phyloP scores from a whole-genome alignment of 306 rosid species.

The Cicer bijugum region DNA sequence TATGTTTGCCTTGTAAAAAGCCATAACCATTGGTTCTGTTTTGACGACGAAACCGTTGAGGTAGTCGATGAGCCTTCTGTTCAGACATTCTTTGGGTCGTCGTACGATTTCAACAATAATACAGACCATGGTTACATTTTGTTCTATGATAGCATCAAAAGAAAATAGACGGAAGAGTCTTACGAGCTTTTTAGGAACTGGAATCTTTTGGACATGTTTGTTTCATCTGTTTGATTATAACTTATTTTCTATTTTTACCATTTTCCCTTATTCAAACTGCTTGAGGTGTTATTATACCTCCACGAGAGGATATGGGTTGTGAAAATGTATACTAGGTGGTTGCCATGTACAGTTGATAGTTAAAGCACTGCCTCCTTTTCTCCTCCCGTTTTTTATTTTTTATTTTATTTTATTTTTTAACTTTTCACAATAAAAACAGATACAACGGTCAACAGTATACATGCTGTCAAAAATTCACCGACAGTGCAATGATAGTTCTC shows the following conservation, averaged over 20 bases:
- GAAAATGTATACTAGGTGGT: conserved; percentile 74
- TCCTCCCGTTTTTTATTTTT: neutral
- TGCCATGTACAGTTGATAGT: conserved; percentile 82
- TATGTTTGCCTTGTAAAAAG: conserved; percentile 98
- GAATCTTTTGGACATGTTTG: conserved; percentile 52
- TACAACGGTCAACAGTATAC: conserved; percentile 53
- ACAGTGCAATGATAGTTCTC: neutral
- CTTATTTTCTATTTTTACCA: conserved; percentile 44
- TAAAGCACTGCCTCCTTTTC: conserved; percentile 54
- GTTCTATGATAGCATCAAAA: conserved; percentile 87
- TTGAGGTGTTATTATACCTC: conserved; percentile 65
- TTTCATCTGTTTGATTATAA: conserved; percentile 47
- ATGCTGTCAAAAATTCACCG: conserved; percentile 51
- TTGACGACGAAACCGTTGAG: conserved; percentile 92
- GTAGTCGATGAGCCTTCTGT: conserved; percentile 89
- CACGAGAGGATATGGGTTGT: conserved; percentile 62
- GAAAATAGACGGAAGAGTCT: conserved; percentile 56
- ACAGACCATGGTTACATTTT: conserved; percentile 97
- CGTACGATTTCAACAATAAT: conserved; percentile 83
- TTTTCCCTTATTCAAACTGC: conserved; percentile 56
- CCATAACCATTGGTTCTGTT: conserved; percentile 94
- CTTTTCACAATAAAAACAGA: conserved; percentile 60
- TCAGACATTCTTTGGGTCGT: conserved; percentile 94
- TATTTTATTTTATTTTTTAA: neutral
- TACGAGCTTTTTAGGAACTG: conserved; percentile 51